Evolutionary conservation across 2,329 filamentous ascomycete species (phyloP), one percentile per base, ranked within the genome.

Genomic region (Aureobasidium uvarum): DNA sequence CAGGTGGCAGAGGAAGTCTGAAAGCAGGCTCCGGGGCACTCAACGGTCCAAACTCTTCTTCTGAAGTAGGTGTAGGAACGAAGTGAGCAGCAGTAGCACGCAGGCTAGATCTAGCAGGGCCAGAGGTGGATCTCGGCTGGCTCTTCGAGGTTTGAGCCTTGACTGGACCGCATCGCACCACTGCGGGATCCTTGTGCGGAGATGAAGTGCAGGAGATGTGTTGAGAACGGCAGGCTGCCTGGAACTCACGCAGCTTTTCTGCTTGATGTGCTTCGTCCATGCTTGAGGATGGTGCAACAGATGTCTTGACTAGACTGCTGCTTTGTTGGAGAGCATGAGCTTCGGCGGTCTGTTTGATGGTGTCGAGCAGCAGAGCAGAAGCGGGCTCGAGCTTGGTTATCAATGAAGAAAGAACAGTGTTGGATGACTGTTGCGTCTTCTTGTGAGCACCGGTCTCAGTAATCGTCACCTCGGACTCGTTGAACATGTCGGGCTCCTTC

Each of bases 31-130:
- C n/a, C 10, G 11, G 46, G 43, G 36, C 48, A 63, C 20, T 16
- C 38, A 23, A 20, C 13, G 50, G 14, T 23, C 16, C 18, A 14
- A 20, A 33, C 10, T 8, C 8, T 20, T 38, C 20, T 4, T 45
- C 36, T 14, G 33, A 36, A 18, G 11, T 8, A 31, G 60, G 28
- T n/a, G 59, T 60, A 31, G 66, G 66, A 14, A 63, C 23, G 20
- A 68, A 68, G 36, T 31, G 43, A 14, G 67, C 52, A 33, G 67
- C 67, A 66, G 63, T 66, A 13, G 64, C 67, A n/a, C 67, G 67
- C 13, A 68, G 65, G 48, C 51, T 68, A 25, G 55, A 64, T 45
- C 41, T 23, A n/a, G 6, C 20, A 52, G 51, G 39, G 23, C 20
- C 45, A 45, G 50, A 23, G 41, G 45, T 14, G 11, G 41, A 46